Conservation (phyloP, 2,329 filamentous ascomycete species). For the Trichoderma guizhouense region DNA sequence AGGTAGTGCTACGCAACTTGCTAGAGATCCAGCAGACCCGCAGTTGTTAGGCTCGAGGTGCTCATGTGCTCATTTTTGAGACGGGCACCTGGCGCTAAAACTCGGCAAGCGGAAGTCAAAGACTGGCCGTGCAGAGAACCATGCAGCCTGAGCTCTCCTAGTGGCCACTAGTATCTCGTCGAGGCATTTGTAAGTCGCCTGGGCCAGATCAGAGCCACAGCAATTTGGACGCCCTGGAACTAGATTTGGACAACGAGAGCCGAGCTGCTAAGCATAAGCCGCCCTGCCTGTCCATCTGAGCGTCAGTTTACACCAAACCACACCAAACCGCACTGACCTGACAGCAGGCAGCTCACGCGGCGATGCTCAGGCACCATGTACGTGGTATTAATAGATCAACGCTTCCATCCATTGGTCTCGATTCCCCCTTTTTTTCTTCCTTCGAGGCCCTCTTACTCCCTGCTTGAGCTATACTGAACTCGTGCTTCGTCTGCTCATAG, state of each 20-base stretch:
- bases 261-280: constrained; percentile 8
- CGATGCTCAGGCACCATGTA: background rate
- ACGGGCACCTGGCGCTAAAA: constrained; percentile 40
- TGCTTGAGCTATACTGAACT: background rate
- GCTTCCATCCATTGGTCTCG: background rate
- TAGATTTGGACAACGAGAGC: background rate
- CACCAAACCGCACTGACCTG: background rate
- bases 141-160: constrained; percentile 15
- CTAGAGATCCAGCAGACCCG: constrained; percentile 28
- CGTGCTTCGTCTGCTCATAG: background rate
- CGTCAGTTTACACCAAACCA: background rate
- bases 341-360: background rate
- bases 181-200: background rate
- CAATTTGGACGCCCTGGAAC: background rate
- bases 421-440: background rate
- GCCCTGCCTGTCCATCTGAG: background rate
- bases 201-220: constrained; percentile 4
- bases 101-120: constrained; percentile 38
- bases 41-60: constrained; percentile 38
- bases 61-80: constrained; percentile 47
- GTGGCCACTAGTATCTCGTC: constrained; percentile 2
- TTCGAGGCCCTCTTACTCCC: background rate
- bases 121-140: constrained; percentile 18
- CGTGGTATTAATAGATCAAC: background rate
- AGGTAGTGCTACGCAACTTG: background rate